Evolutionary conservation across 495 filamentous ascomycete species (phyloP).

Genomic region (Bacidia gigantensis): DNA sequence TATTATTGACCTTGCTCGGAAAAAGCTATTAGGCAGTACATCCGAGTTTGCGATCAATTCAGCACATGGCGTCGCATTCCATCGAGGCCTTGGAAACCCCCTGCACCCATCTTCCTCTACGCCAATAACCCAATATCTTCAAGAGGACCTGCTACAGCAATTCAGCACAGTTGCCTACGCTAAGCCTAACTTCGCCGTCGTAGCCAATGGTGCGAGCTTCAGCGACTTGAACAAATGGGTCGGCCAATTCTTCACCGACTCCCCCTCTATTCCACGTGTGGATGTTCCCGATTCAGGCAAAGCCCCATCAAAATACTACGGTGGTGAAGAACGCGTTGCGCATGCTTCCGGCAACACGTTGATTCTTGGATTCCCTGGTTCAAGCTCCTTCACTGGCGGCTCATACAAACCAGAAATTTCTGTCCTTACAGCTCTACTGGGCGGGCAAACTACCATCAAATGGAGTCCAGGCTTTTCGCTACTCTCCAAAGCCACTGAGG

Average conservation of each 20-base stretch:
- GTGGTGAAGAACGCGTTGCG: constrained; percentile 83
- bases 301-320: constrained; percentile 66
- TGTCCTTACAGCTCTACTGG: constrained; percentile 80
- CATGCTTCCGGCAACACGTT: constrained; percentile 59
- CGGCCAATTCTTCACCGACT: constrained; percentile 66
- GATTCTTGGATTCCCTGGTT: constrained; percentile 85
- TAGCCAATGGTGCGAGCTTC: constrained; percentile 74
- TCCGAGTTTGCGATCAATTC: constrained; percentile 66
- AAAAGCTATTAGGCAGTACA: constrained; percentile 48
- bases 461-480: constrained; percentile 90
- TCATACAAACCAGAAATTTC: constrained; percentile 75
- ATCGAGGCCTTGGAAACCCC: constrained; percentile 72
- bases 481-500: constrained; percentile 60
- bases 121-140: constrained; percentile 64
- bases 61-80: constrained; percentile 82
- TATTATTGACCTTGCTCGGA: constrained; percentile 57
- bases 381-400: constrained; percentile 52
- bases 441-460: constrained; percentile 83
- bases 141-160: constrained; percentile 49
- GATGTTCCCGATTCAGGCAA: constrained; percentile 31
- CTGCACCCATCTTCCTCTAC: constrained; percentile 54
- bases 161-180: constrained; percentile 67
- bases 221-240: constrained; percentile 79
- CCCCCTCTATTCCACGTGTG: constrained; percentile 28
- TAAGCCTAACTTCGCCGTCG: constrained; percentile 79